Base-by-base conservation (phyloP, 768 basidiomycete genomes). In the Termitomyces sp. region DNA sequence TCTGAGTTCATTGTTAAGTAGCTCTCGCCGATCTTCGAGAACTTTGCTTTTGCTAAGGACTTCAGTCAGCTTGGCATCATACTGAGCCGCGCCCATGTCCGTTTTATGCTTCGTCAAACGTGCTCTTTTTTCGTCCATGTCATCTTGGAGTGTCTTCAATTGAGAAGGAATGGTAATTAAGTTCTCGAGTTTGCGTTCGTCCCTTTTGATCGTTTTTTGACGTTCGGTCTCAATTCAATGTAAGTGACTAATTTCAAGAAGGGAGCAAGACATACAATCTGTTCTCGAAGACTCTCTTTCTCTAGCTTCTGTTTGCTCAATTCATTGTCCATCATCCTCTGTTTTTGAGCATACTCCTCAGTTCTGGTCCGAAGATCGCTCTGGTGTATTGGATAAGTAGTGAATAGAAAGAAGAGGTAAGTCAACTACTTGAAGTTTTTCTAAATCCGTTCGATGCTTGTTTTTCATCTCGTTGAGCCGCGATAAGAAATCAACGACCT, bases 401-500 rank as follows among this genome's bases (percentile, higher is more conserved):
- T 47, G 53, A 48, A 19, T 31, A 10, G 17, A 48, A 37, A 2
- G n/a, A 46, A 23, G 53, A 53, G 44, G 14, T 5, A 31, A 28
- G 19, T 5, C 43, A 17, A 50, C 33, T 60, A 89, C 89, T 76
- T 90, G 87, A 17, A 91, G 67, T 60, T 75, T 80, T 60, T 91
- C 86, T 11, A 83, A 79, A 56, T 87, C 84, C 12, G 70, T 62
- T n/a, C 76, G 81, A 59, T 88, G 85, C 58, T 77, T 80, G 37
- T 80, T 75, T 55, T 85, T 83, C 5, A 87, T 68, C 26, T 89
- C 86, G 4, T 72, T 74, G 2, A 97, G 72, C 50, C 79, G 81
- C 9, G 83, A 72, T 26, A 85, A 75, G 67, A 97, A 95, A 45
- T 92, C 87, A 30, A 78, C 68, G 19, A 94, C 78, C 66, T 92